These are phyloP conservation scores for Rubia yunnanensis DNA, from an alignment of 257 asterid species.

Conservation along the genomic window DNA sequence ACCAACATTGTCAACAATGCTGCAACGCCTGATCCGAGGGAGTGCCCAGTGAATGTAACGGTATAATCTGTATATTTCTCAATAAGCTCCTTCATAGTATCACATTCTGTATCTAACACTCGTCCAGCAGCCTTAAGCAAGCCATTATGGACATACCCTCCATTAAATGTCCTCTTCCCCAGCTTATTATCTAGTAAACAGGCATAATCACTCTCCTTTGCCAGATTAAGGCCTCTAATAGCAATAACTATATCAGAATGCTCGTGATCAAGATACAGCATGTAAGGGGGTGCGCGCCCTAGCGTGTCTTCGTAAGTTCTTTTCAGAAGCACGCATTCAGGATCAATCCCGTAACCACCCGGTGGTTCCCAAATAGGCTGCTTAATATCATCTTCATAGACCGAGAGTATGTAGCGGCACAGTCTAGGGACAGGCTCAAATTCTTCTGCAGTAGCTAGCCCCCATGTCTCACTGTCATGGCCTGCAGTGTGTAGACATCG, in stretches of 20 bases:
- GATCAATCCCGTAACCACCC: slow-evolving; percentile 57
- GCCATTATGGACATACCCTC: slow-evolving; percentile 84
- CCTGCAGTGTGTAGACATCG: slow-evolving; percentile 72
- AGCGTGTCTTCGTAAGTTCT: slow-evolving; percentile 39
- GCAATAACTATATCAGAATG: slow-evolving; percentile 78
- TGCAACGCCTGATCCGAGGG: slow-evolving; percentile 89
- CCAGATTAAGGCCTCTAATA: slow-evolving; percentile 79
- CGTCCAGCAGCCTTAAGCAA: slow-evolving; percentile 64
- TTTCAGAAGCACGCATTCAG: slow-evolving; percentile 45
- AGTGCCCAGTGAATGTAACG: slow-evolving; percentile 74
- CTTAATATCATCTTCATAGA: slow-evolving; percentile 59
- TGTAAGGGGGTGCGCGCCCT: slow-evolving; percentile 61
- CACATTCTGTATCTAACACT: slow-evolving; percentile 51
- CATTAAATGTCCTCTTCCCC: slow-evolving; percentile 62
- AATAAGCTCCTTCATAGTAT: slow-evolving; percentile 45
- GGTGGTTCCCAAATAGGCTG: slow-evolving; percentile 62
- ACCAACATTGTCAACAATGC: slow-evolving; percentile 56
- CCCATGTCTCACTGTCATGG: slow-evolving; percentile 71
- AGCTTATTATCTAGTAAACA: slow-evolving; percentile 67
- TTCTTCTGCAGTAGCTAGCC: slow-evolving; percentile 50
- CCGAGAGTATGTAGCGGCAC: slow-evolving; percentile 61
- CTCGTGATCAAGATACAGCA: slow-evolving; percentile 64
- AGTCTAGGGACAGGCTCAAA: slow-evolving; percentile 81
- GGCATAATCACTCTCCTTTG: slow-evolving; percentile 73
- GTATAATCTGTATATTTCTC: slow-evolving; percentile 58